A percentile compares a stretch with the other conserved stretches of the same genome.
Conservation (phyloP, 176 grass and related monocot genomes). For the Carex myosuroides region DNA sequence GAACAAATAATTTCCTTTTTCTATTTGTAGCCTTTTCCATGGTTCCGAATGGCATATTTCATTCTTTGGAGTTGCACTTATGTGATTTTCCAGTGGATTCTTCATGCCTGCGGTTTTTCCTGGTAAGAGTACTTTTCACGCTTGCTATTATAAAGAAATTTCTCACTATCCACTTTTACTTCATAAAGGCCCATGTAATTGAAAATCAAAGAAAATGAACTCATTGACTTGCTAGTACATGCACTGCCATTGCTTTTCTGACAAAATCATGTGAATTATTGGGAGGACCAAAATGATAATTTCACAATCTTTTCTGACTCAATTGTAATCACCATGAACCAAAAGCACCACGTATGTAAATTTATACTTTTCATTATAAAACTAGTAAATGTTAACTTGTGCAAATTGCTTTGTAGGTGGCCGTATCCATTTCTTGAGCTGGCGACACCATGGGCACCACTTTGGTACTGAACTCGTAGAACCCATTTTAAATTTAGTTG, state of each 20-base stretch:
- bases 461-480: conserved; percentile 28
- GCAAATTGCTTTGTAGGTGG: conserved; percentile 36
- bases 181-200: not conserved
- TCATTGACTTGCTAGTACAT: not conserved
- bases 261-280: not conserved
- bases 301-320: not conserved
- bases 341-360: not conserved
- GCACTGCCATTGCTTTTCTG: not conserved
- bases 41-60: conserved; percentile 51
- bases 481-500: not conserved
- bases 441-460: conserved; percentile 28
- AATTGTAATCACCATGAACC: not conserved
- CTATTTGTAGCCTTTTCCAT: conserved; percentile 36
- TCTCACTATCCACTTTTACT: not conserved
- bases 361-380: not conserved
- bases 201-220: not conserved
- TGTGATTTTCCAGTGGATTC: conserved; percentile 45
- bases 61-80: conserved; percentile 50
- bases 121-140: conserved; percentile 28
- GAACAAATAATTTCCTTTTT: not conserved
- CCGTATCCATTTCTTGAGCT: conserved; percentile 57
- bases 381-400: not conserved
- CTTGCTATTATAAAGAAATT: not conserved
- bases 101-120: conserved; percentile 45
- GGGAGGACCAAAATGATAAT: not conserved